phyloP scores from a whole-genome alignment of 116 monocot species.

The Papilionanthe hybrid region DNA sequence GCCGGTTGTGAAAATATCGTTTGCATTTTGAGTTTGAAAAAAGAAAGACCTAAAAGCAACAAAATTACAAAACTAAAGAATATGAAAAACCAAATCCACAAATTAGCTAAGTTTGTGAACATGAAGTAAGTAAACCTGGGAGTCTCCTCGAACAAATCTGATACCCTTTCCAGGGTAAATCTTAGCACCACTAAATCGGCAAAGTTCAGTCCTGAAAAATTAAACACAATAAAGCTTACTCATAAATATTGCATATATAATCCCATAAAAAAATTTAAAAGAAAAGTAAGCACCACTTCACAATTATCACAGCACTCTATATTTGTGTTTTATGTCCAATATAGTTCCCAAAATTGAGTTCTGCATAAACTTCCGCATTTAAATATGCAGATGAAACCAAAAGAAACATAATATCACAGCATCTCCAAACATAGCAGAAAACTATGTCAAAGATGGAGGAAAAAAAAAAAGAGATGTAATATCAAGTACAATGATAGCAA shows the following conservation, averaged over 20 bases:
- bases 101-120: background rate
- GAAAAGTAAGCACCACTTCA: background rate
- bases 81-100: background rate
- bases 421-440: background rate
- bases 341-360: background rate
- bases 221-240: background rate
- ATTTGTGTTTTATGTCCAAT: background rate
- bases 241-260: background rate
- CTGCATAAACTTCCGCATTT: background rate
- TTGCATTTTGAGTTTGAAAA: constrained; percentile 49
- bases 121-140: constrained; percentile 21
- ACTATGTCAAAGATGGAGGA: background rate
- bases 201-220: constrained; percentile 38
- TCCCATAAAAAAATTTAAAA: background rate
- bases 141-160: constrained; percentile 42
- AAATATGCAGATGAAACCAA: background rate
- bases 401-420: background rate
- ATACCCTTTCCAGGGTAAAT: constrained; percentile 53
- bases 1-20: constrained; percentile 40
- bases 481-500: background rate
- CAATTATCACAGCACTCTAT: background rate
- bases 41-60: constrained; percentile 31
- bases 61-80: background rate
- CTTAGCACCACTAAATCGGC: constrained; percentile 52
- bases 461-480: background rate